Conservation (phyloP, 192 early-diverging fungal species). For the Coemansia sp. region DNA sequence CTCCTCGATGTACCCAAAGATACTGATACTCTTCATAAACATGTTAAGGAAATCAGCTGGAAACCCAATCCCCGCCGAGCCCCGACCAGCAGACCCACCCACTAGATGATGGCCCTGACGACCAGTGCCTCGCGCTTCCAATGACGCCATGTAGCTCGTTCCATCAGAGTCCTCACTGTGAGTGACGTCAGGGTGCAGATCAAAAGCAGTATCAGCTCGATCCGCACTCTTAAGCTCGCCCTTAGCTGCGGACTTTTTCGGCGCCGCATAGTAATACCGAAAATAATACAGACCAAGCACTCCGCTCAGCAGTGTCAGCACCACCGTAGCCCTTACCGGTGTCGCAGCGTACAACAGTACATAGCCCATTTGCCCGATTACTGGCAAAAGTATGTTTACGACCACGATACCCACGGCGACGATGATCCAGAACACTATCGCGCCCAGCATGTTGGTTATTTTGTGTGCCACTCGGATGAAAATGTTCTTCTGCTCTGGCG, state of each 20-base stretch:
- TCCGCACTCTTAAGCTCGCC: conserved; percentile 14
- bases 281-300: conserved; percentile 44
- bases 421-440: conserved; percentile 9
- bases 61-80: conserved; percentile 32
- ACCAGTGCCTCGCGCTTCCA: conserved; percentile 34
- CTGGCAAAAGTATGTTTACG: conserved; percentile 23
- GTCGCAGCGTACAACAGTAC: conserved; percentile 26
- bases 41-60: conserved; percentile 56
- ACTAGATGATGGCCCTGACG: conserved; percentile 3
- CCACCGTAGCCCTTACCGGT: conserved; percentile 14
- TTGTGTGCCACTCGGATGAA: background rate
- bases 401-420: conserved; percentile 24
- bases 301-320: conserved; percentile 8
- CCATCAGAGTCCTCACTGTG: conserved; percentile 39
- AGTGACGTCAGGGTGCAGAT: conserved; percentile 49
- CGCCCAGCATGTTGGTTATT: conserved; percentile 8
- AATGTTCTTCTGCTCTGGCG: conserved; percentile 1
- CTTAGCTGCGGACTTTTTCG: conserved; percentile 22
- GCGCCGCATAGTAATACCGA: conserved; percentile 46
- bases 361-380: background rate
- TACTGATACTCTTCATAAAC: conserved; percentile 76
- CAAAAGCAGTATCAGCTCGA: conserved; percentile 29
- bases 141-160: conserved; percentile 33
- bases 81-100: background rate
- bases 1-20: conserved; percentile 97